Evolutionary conservation across 2,329 filamentous ascomycete genomes (phyloP), one percentile per base, ranked within the genome.

Genomic region (Colletotrichum lini): DNA sequence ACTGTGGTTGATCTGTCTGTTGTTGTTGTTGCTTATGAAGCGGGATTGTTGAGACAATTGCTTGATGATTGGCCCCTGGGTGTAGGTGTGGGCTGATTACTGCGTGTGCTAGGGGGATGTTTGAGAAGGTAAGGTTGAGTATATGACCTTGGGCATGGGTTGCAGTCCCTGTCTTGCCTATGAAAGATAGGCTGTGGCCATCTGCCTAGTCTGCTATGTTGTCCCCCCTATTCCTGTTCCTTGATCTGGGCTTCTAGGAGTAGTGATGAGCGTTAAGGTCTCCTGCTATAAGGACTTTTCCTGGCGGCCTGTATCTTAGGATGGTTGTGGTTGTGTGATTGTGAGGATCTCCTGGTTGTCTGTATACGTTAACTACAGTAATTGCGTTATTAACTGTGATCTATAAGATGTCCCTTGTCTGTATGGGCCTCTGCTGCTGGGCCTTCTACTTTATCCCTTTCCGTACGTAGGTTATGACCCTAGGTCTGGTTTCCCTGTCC

Each of bases 301-400:
- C 23, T 47, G 9, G 57, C 21, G 16, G 57, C 21, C 26, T 26
- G 18, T 60, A 49, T 15, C 12, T 26, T 45, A 60, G 23, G 4
- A 60, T 23, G 15, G 30, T 47, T 18, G 4, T 30, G 12, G 57
- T 60, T 38, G 15, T 60, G 21, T 60, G 12, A 35, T 21, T 49
- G 4, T 47, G 3, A 21, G 42, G 57, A 7, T 60, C 57, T 40
- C 45, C 44, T 30, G 16, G 42, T 30, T 23, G 30, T 26, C 61
- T 64, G 16, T 56, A 56, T 44, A 64, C 16, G 9, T 64, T 64
- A 18, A 64, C 23, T 10, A 64, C 23, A 30, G 57, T 38, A 10
- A n/a, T 59, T 35, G n/a, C 10, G 21, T 45, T 38, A 35, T 21
- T 13, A 54, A 35, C 52, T 35, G 15, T 54, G 9, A 56, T n/a